Evolutionary conservation across 2,329 filamentous ascomycete genomes (phyloP).

Genomic region (Colletotrichum sp.): DNA sequence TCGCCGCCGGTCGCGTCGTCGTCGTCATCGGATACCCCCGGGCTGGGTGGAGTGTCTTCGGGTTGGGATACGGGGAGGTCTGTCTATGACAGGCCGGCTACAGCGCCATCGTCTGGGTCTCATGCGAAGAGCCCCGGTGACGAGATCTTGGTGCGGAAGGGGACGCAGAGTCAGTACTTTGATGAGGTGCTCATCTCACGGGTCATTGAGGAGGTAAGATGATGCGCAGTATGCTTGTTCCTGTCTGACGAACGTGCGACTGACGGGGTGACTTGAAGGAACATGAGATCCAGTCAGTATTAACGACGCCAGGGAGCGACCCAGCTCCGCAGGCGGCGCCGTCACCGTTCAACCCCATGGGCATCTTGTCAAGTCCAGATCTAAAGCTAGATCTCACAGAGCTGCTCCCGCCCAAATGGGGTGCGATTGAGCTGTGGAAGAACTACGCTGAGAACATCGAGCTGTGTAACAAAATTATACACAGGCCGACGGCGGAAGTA

Average conservation of each 20-base stretch:
- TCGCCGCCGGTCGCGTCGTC: not conserved
- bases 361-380: constrained; percentile 32
- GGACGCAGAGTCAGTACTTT: constrained; percentile 38
- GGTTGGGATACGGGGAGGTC: not conserved
- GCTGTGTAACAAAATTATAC: constrained; percentile 29
- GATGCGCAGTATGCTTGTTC: not conserved
- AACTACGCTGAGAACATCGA: constrained; percentile 33
- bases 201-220: constrained; percentile 36
- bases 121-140: constrained; percentile 5
- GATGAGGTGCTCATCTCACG: constrained; percentile 39
- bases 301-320: constrained; percentile 17
- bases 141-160: constrained; percentile 35
- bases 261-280: constrained; percentile 14
- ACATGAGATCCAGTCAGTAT: constrained; percentile 22
- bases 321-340: not conserved
- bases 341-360: constrained; percentile 35
- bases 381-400: constrained; percentile 16
- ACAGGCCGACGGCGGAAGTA: constrained; percentile 35
- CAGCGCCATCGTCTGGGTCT: not conserved
- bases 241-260: not conserved
- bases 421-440: constrained; percentile 34
- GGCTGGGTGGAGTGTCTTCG: not conserved
- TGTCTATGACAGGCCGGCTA: not conserved
- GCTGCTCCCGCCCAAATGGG: constrained; percentile 27
- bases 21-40: not conserved